Evolutionary conservation across 192 early-diverging fungal genomes (phyloP), one percentile per base, ranked within the genome.

Genomic region (Oehlia diaphana): DNA sequence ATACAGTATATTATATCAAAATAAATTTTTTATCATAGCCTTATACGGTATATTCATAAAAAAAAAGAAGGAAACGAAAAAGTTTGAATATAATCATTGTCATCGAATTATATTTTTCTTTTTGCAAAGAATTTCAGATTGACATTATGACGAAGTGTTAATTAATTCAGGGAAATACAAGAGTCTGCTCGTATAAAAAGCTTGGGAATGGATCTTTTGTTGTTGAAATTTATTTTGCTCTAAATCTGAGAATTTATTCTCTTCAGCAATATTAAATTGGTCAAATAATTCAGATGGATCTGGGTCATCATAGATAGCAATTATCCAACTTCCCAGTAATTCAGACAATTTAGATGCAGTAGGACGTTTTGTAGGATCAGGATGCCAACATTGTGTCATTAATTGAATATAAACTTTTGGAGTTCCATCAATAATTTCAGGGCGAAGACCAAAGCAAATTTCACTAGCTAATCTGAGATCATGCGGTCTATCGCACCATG

Each of bases 331-430:
- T 3, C 37, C 21, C 49, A 65, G 49, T n/a, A 65, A 26, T 2
- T 77, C 23, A n/a, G 31, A 63, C 9, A 77, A n/a, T 65, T 77
- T 35, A 37, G 4, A 19, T 26, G 63, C 63, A 0, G 53, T 65
- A 4, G 62, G 62, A 4, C 86, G 68, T 8, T 69, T 77, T 1
- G 53, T 5, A 8, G 82, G 83, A 53, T 82, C 80, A 47, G 53
- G 42, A 79, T 81, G 76, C 86, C 86, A 87, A 35, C 86, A 87
- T 61, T 78, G 74, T 42, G 74, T 71, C 33, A 87, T 47, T 72
- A 87, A 31, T n/a, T 81, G 76, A 14, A 44, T 70, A n/a, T 78
- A 85, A 50, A 82, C 74, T 31, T 19, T 23, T 2, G 86, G 86
- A 7, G 81, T 84, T 3, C 78, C 83, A 6, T 81, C 77, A 10